Conservation (phyloP, 176 grass and related monocot genomes). For the Oryza punctata region DNA sequence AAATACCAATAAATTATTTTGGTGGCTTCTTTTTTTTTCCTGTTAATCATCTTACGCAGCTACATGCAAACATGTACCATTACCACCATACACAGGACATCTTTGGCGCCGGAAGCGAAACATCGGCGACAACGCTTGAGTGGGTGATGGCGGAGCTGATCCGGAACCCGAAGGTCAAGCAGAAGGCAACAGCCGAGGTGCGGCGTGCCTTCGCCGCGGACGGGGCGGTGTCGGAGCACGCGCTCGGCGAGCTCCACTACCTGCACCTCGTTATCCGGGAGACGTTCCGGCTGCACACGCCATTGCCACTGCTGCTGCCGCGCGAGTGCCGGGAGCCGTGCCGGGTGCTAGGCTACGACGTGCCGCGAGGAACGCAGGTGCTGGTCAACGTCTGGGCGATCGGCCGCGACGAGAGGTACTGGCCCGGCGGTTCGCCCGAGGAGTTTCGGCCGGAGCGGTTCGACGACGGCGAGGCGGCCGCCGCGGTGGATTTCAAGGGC, state of each 20-base stretch:
- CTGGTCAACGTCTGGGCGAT: constrained; percentile 69
- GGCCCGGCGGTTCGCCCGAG: constrained; percentile 27
- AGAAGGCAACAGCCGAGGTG: constrained; percentile 40
- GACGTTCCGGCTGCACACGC: constrained; percentile 57
- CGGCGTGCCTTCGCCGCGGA: constrained; percentile 22
- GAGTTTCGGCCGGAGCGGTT: constrained; percentile 50
- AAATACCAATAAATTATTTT: too few species aligned
- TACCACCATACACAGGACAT: constrained; percentile 40
- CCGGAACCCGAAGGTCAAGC: constrained; percentile 21
- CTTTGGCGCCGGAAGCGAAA: constrained; percentile 44
- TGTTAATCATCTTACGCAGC: too few species aligned
- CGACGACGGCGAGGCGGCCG: background rate
- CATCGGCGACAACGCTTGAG: background rate
- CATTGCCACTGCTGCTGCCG: constrained; percentile 56
- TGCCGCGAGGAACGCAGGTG: background rate
- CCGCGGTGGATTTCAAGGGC: constrained; percentile 37
- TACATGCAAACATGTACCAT: too few species aligned
- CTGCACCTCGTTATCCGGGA: constrained; percentile 55
- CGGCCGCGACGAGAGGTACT: constrained; percentile 51
- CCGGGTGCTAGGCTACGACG: constrained; percentile 44
- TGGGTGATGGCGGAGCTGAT: constrained; percentile 49
- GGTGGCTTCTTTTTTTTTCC: too few species aligned
- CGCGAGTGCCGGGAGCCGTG: constrained; percentile 39
- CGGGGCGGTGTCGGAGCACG: background rate
- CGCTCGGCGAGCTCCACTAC: constrained; percentile 29